Conservation (phyloP, 306 rosid species). For the Alnus glutinosa region DNA sequence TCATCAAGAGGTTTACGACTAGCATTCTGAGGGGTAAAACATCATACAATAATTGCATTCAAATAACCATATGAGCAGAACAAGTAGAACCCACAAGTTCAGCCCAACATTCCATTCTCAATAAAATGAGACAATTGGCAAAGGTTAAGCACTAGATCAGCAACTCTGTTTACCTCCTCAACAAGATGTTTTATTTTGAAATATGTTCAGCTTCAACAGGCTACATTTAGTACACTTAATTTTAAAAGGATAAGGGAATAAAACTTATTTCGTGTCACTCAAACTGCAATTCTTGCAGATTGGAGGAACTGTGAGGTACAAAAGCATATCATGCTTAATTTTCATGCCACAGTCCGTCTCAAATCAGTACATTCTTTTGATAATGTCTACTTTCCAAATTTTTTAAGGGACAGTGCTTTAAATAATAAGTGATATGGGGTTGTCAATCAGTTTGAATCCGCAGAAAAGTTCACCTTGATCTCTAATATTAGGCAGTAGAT, state of each 20-base stretch:
- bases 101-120: not conserved
- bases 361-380: not conserved
- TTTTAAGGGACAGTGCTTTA: not conserved
- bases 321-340: slow-evolving; percentile 3
- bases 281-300: not conserved
- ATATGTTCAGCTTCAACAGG: not conserved
- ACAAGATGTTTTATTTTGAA: not conserved
- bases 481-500: not conserved
- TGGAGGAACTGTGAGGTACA: not conserved
- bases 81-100: not conserved
- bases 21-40: not conserved
- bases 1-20: not conserved
- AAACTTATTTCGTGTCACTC: not conserved
- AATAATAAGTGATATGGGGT: not conserved
- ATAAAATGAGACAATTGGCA: not conserved
- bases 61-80: not conserved
- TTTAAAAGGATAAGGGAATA: not conserved
- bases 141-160: not conserved
- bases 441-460: not conserved
- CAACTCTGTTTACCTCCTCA: not conserved
- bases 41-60: not conserved
- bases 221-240: not conserved
- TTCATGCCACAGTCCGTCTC: not conserved
- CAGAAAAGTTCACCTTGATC: not conserved
- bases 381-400: not conserved